Conservation (phyloP, 208 protist species). For the Herpetomonas muscarum region DNA sequence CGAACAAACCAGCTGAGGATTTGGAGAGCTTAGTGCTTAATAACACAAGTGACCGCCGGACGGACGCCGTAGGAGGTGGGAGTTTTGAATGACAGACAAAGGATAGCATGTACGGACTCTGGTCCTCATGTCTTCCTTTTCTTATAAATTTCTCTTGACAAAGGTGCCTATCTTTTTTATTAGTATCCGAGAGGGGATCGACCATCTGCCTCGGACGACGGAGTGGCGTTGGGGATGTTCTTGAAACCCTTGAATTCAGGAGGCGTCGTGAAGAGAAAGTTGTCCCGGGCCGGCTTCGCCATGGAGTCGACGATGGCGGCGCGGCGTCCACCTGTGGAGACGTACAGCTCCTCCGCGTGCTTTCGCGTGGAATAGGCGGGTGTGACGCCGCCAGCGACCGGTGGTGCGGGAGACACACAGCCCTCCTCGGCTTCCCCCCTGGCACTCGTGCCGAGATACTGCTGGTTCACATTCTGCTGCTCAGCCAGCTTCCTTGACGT, state of each 20-base stretch:
- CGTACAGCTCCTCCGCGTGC: background rate
- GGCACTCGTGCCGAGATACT: conserved; percentile 4
- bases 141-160: too few species aligned
- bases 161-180: background rate
- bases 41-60: too few species aligned
- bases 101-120: too few species aligned
- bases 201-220: conserved; percentile 8
- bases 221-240: background rate
- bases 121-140: too few species aligned
- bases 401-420: background rate
- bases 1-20: too few species aligned
- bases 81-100: too few species aligned
- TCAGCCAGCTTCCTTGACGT: conserved; percentile 13
- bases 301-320: conserved; percentile 12
- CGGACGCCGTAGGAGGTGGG: too few species aligned
- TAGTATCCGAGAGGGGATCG: conserved; percentile 5
- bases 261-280: conserved; percentile 38
- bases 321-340: background rate
- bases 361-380: background rate
- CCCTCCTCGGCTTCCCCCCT: conserved; percentile 1
- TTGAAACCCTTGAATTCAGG: conserved; percentile 48
- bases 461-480: conserved; percentile 23
- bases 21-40: too few species aligned
- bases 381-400: background rate
- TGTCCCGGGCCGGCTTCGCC: conserved; percentile 10